phyloP scores from a whole-genome alignment of 305 asterid species.

The Plantago lanceolata region DNA sequence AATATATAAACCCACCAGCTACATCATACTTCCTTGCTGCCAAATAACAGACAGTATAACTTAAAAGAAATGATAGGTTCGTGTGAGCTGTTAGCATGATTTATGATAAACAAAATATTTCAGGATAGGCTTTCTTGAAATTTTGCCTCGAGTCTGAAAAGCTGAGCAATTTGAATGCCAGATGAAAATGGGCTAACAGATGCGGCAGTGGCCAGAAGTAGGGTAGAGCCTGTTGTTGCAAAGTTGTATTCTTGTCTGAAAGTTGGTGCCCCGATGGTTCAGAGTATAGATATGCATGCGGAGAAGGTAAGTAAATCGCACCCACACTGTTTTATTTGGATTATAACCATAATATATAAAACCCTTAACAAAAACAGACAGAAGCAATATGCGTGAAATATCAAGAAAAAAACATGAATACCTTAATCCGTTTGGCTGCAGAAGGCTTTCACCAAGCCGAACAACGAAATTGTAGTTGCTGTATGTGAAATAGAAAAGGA shows the following conservation, averaged over 20 bases:
- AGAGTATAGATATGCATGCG: conserved; percentile 80
- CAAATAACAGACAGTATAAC: conserved; percentile 9
- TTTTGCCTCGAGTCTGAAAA: conserved; percentile 70
- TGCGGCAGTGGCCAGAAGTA: conserved; percentile 65
- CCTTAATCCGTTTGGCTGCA: too few species aligned
- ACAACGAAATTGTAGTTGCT: too few species aligned
- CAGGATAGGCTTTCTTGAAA: conserved; percentile 54
- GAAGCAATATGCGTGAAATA: neutral
- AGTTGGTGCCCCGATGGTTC: conserved; percentile 60
- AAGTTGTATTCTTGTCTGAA: conserved; percentile 78
- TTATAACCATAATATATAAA: neutral
- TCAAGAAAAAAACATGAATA: too few species aligned
- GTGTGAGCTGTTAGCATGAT: conserved; percentile 10
- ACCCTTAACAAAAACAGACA: neutral
- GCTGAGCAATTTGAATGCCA: conserved; percentile 79
- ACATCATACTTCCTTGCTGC: conserved; percentile 60
- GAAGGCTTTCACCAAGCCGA: too few species aligned
- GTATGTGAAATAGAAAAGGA: too few species aligned
- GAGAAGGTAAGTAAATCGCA: conserved; percentile 78
- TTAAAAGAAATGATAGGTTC: neutral
- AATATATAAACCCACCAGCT: too few species aligned
- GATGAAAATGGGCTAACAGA: conserved; percentile 83
- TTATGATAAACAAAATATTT: conserved; percentile 29
- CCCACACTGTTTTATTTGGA: conserved; percentile 65
- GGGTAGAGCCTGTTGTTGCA: conserved; percentile 84